Base-by-base conservation (phyloP, 139 green algal species). In the Chlorella sp. region DNA sequence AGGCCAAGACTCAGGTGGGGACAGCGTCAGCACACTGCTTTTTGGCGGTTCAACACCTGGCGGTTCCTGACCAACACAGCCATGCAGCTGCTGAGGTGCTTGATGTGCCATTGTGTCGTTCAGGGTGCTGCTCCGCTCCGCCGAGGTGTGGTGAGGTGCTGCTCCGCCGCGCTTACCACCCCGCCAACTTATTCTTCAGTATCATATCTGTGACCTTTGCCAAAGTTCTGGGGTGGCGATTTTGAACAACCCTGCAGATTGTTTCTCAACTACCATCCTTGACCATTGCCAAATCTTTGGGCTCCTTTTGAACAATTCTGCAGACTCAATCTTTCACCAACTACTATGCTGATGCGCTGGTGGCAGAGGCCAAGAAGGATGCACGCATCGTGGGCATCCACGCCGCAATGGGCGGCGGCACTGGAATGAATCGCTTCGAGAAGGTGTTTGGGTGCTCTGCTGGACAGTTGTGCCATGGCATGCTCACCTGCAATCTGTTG, bases 371-470 rank as follows among this genome's bases (percentile, higher is more conserved):
- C 18, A 93, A 98, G 90, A 86, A 92, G 18, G 98, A 99, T 93
- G 95, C 90, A 42, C 95, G 97, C 78, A 92, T 99, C 11, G 93
- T 99, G 5, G 98, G 96, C 68, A 95, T 99, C 68, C 98, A 99
- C 80, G 98, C 98, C 3, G 98, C 98, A 64, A 99, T 99, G 98
- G 98, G 98, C 24, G 98, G 98, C 28, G 98, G 98, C 75, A 99
- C 98, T 4, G 98, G 98, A 57, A 95, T 99, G 91, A 98, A 97
- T 89, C 91, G 96, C 69, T 96, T 95, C 61, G 91, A 95, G 68
- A 91, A 91, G 88, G 89, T 88, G n/a, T 19, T 32, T 12, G 28
- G 30, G 7, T 30, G 9, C 5, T 16, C 32, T 42, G 73, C 34
- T 42, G n/a, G 32, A 34, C 11, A 14, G 22, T 11, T 73, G 64